These are phyloP conservation scores for Neurospora africana DNA, from an alignment of 495 filamentous ascomycete species.

Conservation along the genomic window DNA sequence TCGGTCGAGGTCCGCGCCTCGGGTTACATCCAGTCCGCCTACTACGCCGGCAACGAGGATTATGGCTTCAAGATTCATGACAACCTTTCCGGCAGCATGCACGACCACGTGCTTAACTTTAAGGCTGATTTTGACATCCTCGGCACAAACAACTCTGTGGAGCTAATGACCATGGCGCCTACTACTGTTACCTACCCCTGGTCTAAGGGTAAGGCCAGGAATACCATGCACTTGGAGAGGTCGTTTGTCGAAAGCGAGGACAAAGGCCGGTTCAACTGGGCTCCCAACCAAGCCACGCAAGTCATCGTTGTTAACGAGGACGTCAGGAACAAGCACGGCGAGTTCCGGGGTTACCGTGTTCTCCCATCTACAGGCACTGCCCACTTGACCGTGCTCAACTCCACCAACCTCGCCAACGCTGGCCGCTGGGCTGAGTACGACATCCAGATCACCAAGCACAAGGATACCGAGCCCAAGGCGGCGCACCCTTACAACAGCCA, in stretches of 20 bases:
- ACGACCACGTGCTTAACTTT: constrained; percentile 51
- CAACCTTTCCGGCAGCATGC: constrained; percentile 42
- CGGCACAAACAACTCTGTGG: constrained; percentile 39
- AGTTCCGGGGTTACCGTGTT: constrained; percentile 46
- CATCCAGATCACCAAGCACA: constrained; percentile 38
- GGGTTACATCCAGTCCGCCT: constrained; percentile 45
- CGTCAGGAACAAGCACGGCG: constrained; percentile 40
- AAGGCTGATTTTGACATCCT: constrained; percentile 47
- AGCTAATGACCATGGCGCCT: constrained; percentile 31
- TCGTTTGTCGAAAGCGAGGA: constrained; percentile 36
- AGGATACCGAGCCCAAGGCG: constrained; percentile 42
- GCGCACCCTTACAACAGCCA: constrained; percentile 38
- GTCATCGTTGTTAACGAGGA: constrained; percentile 44
- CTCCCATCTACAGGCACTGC: constrained; percentile 25
- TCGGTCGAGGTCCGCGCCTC: constrained; percentile 43
- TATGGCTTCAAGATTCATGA: constrained; percentile 50
- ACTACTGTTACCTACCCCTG: constrained; percentile 29
- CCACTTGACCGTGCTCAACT: constrained; percentile 40
- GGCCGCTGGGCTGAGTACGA: constrained; percentile 41
- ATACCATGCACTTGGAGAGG: constrained; percentile 44
- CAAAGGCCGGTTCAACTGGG: constrained; percentile 41
- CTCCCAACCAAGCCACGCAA: constrained; percentile 37
- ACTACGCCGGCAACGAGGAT: constrained; percentile 40
- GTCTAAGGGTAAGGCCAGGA: constrained; percentile 35
- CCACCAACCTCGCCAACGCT: constrained; percentile 34